Base-by-base conservation (phyloP, 2,329 filamentous ascomycete genomes). In the Fusarium euwallaceae region DNA sequence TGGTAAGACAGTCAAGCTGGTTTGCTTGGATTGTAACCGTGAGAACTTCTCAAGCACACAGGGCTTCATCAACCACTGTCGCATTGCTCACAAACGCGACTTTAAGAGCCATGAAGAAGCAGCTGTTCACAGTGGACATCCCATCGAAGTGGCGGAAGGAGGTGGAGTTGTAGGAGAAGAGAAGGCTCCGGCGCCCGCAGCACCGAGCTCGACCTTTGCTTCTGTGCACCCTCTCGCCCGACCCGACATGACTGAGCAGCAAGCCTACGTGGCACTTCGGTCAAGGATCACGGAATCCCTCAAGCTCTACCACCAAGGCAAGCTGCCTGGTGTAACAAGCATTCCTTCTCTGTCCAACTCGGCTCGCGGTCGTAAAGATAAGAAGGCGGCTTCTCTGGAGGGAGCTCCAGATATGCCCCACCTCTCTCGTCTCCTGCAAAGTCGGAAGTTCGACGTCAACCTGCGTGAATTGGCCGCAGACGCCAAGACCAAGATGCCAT, bases 31-130 rank as follows among this genome's bases (percentile, higher is more conserved):
- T 82, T 98, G 97, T 83, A 89, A 95, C 60, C 90, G 96, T 73
- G 94, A 95, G 81, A 94, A 98, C 82, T 98, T 98, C 80, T 95
- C 93, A 66, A 98, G 95, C 85, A 97, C 95, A 0, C 97, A 98
- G 83, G 97, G 97, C n/a, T 98, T 98, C 84, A 97, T 99, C 85
- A 99, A 99, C 81, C 97, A 99, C 81, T 98, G 96, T 82, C 95
- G 97, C 67, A 98, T 99, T 78, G 95, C 95, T 29, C 97, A 99
- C 84, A 94, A 93, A 81, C 90, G 94, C 69, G 95, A 97, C 74
- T 98, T 95, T 87, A 96, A 97, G 84, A 98, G 95, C 78, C 97
- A 99, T 80, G 96, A 98, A 82, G 94, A 95, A 79, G 97, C 97
- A 72, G 97, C 96, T 37, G 89, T 95, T 66, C 93, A 94, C 69